Evolutionary conservation across 164 flowering plant genomes (phyloP).

Genomic region (Buxus sempervirens): DNA sequence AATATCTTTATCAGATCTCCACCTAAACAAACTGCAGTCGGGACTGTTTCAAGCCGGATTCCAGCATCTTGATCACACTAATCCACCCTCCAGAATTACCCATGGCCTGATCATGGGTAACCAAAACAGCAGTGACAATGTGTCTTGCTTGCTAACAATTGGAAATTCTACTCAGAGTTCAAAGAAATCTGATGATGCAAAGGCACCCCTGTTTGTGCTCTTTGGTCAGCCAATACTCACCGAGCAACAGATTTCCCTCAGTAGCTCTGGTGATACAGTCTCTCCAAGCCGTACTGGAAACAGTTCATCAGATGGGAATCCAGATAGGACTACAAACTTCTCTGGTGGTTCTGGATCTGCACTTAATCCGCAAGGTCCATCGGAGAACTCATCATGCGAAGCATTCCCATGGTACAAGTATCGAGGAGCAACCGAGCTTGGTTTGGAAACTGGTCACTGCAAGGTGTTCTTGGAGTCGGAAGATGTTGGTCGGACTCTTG

Average conservation of each 20-base stretch:
- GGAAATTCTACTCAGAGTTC: conserved; percentile 25
- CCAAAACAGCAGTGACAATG: conserved; percentile 25
- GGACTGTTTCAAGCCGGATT: conserved; percentile 35
- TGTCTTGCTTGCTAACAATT: conserved; percentile 51
- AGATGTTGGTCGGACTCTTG: conserved; percentile 61
- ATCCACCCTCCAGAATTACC: conserved; percentile 24
- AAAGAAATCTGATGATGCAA: conserved; percentile 31
- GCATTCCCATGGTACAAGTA: conserved; percentile 37
- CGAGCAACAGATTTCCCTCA: conserved; percentile 51
- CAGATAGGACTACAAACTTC: conserved; percentile 31
- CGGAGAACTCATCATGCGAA: conserved; percentile 29
- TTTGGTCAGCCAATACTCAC: conserved; percentile 70
- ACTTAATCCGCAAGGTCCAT: conserved; percentile 30
- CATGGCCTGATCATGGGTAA: conserved; percentile 18
- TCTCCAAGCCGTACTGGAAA: conserved; percentile 36
- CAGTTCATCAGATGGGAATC: conserved; percentile 46
- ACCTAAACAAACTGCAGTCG: conserved; percentile 41
- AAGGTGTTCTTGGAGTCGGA: conserved; percentile 69
- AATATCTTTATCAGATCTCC: conserved; percentile 48
- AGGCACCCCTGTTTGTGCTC: conserved; percentile 45
- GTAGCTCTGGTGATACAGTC: conserved; percentile 37
- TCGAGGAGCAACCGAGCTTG: conserved; percentile 21
- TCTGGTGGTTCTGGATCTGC: conserved; percentile 45
- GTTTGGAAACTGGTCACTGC: conserved; percentile 49
- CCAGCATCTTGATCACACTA: conserved; percentile 32